phyloP scores from a whole-genome alignment of 805 yeast genomes.

The Cyberlindnera amylophila region DNA sequence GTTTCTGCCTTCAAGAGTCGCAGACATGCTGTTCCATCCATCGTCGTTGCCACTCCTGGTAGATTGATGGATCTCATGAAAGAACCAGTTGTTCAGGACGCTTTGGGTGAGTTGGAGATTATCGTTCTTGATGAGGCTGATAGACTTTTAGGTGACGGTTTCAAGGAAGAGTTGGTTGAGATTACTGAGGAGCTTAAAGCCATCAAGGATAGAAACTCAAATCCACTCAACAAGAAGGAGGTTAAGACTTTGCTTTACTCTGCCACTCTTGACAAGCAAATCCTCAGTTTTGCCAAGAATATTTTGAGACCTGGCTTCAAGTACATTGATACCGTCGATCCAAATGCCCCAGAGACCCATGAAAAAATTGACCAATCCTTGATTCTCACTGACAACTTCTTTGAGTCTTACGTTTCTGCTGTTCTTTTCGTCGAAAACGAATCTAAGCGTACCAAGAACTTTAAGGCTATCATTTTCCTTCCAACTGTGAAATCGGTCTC shows the following conservation, averaged over 20 bases:
- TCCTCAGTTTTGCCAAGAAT: constrained; percentile 57
- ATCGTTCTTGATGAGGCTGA: constrained; percentile 91
- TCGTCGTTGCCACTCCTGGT: constrained; percentile 89
- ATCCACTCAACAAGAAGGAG: constrained; percentile 29
- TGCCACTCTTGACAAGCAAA: constrained; percentile 78
- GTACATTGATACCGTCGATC: constrained; percentile 70
- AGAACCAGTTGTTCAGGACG: constrained; percentile 39
- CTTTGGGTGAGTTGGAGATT: constrained; percentile 52
- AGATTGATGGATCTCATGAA: constrained; percentile 62
- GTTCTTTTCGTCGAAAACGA: constrained; percentile 43
- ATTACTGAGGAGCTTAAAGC: constrained; percentile 49
- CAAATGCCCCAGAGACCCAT: constrained; percentile 72
- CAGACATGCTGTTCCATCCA: constrained; percentile 41
- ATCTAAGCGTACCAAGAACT: constrained; percentile 35
- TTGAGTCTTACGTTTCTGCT: constrained; percentile 58
- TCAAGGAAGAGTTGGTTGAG: constrained; percentile 58
- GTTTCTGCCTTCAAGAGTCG: constrained; percentile 29
- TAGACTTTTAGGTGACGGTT: constrained; percentile 77
- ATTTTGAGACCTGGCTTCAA: constrained; percentile 53
- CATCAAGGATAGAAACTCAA: constrained; percentile 26
- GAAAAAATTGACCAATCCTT: constrained; percentile 71
- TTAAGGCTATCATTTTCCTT: constrained; percentile 79
- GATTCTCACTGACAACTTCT: constrained; percentile 49
- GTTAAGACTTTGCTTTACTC: constrained; percentile 76
- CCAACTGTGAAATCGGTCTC: constrained; percentile 72